A percentile compares a stretch with the other conserved stretches of the same genome.
These are phyloP conservation scores for Pseudogymnoascus sp. DNA, from an alignment of 2,329 filamentous ascomycete genomes.

Conservation along the genomic window DNA sequence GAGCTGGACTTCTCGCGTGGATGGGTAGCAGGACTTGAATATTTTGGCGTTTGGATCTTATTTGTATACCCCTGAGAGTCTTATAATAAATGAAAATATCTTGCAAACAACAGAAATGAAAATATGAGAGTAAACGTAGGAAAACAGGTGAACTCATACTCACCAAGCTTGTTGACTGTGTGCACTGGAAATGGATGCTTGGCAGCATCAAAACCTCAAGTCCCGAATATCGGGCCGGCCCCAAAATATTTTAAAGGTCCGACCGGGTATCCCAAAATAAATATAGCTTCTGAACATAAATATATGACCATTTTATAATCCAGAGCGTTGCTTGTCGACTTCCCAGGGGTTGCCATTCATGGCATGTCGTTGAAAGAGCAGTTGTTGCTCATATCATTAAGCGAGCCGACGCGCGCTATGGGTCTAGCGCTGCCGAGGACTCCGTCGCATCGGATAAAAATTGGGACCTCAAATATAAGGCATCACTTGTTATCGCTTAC, in stretches of 20 bases:
- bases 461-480: neutral
- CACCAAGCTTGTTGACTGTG: neutral
- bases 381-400: slow-evolving; percentile 5
- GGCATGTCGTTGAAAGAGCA: slow-evolving; percentile 24
- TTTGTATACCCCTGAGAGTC: neutral
- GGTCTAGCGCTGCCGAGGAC: neutral
- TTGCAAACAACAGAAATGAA: neutral
- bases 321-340: slow-evolving; percentile 16
- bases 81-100: neutral
- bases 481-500: neutral
- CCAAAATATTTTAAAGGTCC: slow-evolving; percentile 12
- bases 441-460: neutral
- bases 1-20: slow-evolving; percentile 2
- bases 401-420: neutral
- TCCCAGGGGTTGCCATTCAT: slow-evolving; percentile 15
- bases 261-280: slow-evolving; percentile 20
- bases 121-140: neutral
- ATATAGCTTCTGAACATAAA: neutral
- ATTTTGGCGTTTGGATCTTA: neutral
- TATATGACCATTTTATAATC: neutral
- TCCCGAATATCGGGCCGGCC: neutral
- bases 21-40: neutral
- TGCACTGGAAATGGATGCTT: neutral
- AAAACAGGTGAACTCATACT: neutral
- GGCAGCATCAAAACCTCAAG: neutral